phyloP scores from a whole-genome alignment of 139 green algal species.

The Picocystis salinarum region DNA sequence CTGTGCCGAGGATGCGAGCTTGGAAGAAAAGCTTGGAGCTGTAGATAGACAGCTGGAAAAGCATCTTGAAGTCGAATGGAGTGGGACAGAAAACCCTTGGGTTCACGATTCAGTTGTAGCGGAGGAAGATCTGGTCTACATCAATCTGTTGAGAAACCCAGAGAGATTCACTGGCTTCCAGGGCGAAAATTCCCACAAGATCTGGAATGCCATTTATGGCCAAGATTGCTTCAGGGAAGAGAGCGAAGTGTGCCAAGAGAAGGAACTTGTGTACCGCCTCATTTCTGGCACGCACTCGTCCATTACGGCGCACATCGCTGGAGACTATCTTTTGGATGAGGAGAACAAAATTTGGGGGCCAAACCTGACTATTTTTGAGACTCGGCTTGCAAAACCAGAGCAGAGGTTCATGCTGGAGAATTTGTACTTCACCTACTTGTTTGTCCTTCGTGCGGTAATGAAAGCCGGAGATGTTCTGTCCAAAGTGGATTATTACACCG shows the following conservation, averaged over 20 bases:
- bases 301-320: constrained; percentile 67
- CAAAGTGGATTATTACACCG: constrained; percentile 36
- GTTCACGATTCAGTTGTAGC: neutral
- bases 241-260: constrained; percentile 32
- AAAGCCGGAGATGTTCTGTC: constrained; percentile 25
- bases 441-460: constrained; percentile 62
- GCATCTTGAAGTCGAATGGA: constrained; percentile 3
- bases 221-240: constrained; percentile 57
- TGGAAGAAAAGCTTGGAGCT: constrained; percentile 12
- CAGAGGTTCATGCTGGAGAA: constrained; percentile 42
- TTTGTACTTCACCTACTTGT: constrained; percentile 89
- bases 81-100: constrained; percentile 11
- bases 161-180: constrained; percentile 87
- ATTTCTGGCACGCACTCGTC: constrained; percentile 74
- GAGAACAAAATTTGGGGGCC: constrained; percentile 31
- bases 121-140: constrained; percentile 72
- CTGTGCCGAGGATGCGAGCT: constrained; percentile 28
- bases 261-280: constrained; percentile 67
- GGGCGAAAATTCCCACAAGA: constrained; percentile 64
- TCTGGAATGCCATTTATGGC: constrained; percentile 83
- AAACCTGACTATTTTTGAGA: constrained; percentile 51
- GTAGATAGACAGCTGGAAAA: constrained; percentile 15
- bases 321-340: constrained; percentile 33
- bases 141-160: constrained; percentile 80
- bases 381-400: neutral